Evolutionary conservation across 2,329 filamentous ascomycete species (phyloP), one percentile per base, ranked within the genome.

Genomic region (Verticillium alfalfae): DNA sequence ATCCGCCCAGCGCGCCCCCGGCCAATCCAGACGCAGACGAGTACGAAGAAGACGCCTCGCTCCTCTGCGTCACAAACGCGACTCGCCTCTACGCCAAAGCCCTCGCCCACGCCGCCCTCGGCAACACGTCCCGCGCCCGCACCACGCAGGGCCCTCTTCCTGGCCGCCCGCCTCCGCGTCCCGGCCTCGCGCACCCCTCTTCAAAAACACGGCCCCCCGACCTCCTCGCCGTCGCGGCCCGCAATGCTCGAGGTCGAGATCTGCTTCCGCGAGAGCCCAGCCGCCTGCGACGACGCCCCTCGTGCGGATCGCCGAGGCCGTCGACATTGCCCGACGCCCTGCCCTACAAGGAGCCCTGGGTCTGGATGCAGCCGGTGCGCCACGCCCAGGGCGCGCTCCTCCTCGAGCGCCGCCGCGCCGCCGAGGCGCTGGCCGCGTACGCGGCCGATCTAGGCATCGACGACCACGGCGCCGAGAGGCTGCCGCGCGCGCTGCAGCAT

Each of bases 261-360:
- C 5, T 26, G 26, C 26, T 31, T 31, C 26, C 26, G 26, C 26
- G 26, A 31, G 26, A 1, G 26, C 3, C 26, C 26, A 5, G 26
- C 3, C 7, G 86, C 87, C 60, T 94, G 93, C 60, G 80, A 85
- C 0, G 57, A 70, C 0, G 89, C 89, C 0, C 0, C 92, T 90
- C 68, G 68, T 74, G 3, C 79, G 84, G 59, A 76, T 93, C 2
- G 79, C 81, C 1, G 76, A 76, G 12, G 81, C 88, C 0, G 84
- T 90, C 26, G 69, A n/a, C 74, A 1, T 78, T 84, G 2, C 87
- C 91, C 64, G 88, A 90, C 67, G 73, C 71, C 0, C 78, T 92
- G 34, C 85, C 85, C 0, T 92, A 90, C 64, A 87, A 88, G 57
- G 90, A 93, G 70, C 90, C 90, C 0, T 92, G 89, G 89, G 88